A percentile compares a stretch with the other conserved stretches of the same genome.
Conservation (phyloP, 257 asterid genomes). For the Nicotiana attenuata region DNA sequence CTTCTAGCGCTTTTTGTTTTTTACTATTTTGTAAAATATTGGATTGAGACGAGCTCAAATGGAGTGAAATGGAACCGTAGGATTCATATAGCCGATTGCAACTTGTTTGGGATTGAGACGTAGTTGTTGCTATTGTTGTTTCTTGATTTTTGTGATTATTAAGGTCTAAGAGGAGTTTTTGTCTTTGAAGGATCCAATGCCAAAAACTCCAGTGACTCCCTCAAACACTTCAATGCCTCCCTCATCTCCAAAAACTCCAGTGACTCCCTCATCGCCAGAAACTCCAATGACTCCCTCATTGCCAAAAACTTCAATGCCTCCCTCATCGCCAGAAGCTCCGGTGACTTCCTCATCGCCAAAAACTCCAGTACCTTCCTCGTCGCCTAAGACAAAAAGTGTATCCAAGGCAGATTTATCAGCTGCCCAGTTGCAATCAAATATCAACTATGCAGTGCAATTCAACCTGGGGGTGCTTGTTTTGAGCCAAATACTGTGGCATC, state of each 20-base stretch:
- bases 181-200: slow-evolving; percentile 2
- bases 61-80: not conserved
- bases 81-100: not conserved
- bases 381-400: slow-evolving; percentile 41
- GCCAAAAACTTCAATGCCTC: slow-evolving; percentile 13
- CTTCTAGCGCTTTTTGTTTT: not conserved
- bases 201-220: not conserved
- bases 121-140: not conserved
- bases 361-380: slow-evolving; percentile 15
- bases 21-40: not conserved
- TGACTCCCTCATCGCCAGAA: not conserved
- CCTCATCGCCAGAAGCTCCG: not conserved
- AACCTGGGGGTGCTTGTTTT: slow-evolving; percentile 63
- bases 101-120: not conserved
- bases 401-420: slow-evolving; percentile 37
- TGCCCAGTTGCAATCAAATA: slow-evolving; percentile 39
- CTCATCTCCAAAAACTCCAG: slow-evolving; percentile 17
- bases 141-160: not conserved
- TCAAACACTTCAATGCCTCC: not conserved
- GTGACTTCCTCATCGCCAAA: slow-evolving; percentile 3
- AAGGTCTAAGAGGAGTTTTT: not conserved
- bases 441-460: slow-evolving; percentile 63
- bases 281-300: slow-evolving; percentile 15
- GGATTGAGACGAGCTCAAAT: not conserved
- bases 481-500: slow-evolving; percentile 43